phyloP scores from a whole-genome alignment of 768 basidiomycete genomes.

The Tricholoma sp. region DNA sequence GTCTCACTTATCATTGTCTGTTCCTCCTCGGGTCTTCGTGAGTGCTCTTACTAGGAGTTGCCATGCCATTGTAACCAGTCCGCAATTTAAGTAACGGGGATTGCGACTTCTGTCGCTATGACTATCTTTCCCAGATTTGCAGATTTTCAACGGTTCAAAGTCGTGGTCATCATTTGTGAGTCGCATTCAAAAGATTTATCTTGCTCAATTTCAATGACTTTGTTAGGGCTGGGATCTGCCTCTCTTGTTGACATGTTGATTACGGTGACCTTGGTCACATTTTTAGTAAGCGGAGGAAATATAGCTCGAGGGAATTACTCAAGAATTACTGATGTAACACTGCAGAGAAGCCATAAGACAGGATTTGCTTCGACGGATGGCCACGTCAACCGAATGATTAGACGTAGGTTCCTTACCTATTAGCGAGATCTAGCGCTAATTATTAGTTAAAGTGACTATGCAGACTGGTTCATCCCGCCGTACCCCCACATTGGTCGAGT shows the following conservation, averaged over 20 bases:
- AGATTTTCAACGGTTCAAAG: slow-evolving; percentile 21
- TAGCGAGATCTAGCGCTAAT: not conserved
- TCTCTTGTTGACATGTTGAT: slow-evolving; percentile 34
- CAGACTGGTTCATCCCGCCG: slow-evolving; percentile 20
- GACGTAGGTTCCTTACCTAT: slow-evolving; percentile 14
- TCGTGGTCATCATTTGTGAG: slow-evolving; percentile 15
- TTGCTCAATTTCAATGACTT: not conserved
- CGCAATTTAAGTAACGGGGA: slow-evolving; percentile 15
- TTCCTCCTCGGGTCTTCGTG: slow-evolving; percentile 10
- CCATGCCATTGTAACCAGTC: not conserved
- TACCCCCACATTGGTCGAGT: not conserved
- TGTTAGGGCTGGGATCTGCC: slow-evolving; percentile 33
- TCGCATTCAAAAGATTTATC: not conserved
- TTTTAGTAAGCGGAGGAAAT: slow-evolving; percentile 24
- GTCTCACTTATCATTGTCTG: slow-evolving; percentile 11
- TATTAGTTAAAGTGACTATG: slow-evolving; percentile 21
- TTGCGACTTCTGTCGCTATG: slow-evolving; percentile 20
- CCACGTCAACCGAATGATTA: slow-evolving; percentile 34
- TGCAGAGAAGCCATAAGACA: slow-evolving; percentile 30
- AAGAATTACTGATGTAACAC: not conserved
- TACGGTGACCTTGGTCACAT: slow-evolving; percentile 31
- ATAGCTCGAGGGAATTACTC: not conserved
- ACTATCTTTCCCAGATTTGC: slow-evolving; percentile 13
- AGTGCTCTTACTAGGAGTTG: slow-evolving; percentile 1
- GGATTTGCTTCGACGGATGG: slow-evolving; percentile 35